Evolutionary conservation across 2,329 filamentous ascomycete species (phyloP), one percentile per base, ranked within the genome.

Genomic region (Cryphonectria parasitica): DNA sequence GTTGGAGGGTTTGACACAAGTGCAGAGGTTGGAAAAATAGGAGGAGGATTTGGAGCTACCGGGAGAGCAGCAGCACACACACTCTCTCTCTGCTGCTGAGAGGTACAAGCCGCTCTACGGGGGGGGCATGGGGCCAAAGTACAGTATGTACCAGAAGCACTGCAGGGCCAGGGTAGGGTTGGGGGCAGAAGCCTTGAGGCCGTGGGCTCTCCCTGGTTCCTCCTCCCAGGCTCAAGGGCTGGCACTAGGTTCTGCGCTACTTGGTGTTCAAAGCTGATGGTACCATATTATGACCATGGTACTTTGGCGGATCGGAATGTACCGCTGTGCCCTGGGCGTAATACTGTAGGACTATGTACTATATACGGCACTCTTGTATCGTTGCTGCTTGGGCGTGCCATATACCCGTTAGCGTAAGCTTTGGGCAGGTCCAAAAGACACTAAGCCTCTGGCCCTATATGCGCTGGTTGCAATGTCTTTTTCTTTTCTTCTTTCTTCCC

Each of bases 11-110:
- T 25, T 49, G 45, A 49, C 63, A 66, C 43, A 65, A 68, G 66
- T 49, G 60, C 45, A 63, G 49, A 71, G 69, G 61, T 69, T 54
- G 67, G 54, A 67, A 64, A 69, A 68, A 60, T 61, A 56, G 63
- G 63, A 64, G 61, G 61, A 64, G 41, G 41, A 49, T 64, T 64
- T 64, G 63, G 63, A 64, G 63, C 63, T 64, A 36, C 52, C 8
- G 63, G 54, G 54, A 17, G 34, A 17, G 34, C 52, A 61, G 45
- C 60, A 64, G 7, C 36, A 45, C 31, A 54, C 63, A 49, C 7
- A 6, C 22, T 4, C 34, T 4, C 34, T 6, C 34, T 4, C 10
- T 11, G 6, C 45, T 49, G 45, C 43, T 45, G 43, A 11, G 45
- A 49, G 45, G 45, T 49, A 49, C 45, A 49, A n/a, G 45, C 22